Percentiles rank a stretch among this genome's conserved stretches.
Conservation (phyloP, 805 yeast genomes). For the Cyberlindnera nakhonratchasimensis region DNA sequence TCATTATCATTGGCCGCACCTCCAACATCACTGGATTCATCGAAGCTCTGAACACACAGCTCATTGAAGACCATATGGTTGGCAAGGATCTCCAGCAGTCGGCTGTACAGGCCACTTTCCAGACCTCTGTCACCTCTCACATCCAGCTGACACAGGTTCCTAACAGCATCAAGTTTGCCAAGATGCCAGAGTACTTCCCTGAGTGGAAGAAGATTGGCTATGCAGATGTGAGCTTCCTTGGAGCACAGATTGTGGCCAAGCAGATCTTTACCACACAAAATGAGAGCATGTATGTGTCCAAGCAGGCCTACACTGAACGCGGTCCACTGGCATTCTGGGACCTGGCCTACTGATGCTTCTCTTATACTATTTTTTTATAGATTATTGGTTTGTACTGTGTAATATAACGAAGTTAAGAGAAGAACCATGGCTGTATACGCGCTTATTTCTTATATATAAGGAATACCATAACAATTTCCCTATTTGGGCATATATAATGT, state of each 20-base stretch:
- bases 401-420: no score
- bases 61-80: conserved; percentile 55
- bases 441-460: no score
- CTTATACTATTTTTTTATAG: background rate
- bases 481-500: no score
- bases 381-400: background rate
- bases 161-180: conserved; percentile 60
- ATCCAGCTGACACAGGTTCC: conserved; percentile 67
- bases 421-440: no score
- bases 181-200: conserved; percentile 87
- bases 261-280: conserved; percentile 69
- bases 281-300: conserved; percentile 59
- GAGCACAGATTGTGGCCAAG: conserved; percentile 84
- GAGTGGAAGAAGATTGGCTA: conserved; percentile 86
- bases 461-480: no score
- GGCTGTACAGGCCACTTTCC: conserved; percentile 29
- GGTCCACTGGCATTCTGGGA: conserved; percentile 90
- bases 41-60: conserved; percentile 58
- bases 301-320: conserved; percentile 66
- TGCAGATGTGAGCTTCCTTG: conserved; percentile 75
- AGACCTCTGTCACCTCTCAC: conserved; percentile 20
- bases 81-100: conserved; percentile 29
- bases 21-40: conserved; percentile 70
- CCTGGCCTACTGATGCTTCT: conserved; percentile 30
- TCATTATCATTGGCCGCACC: conserved; percentile 78